Evolutionary conservation across 352 stramenopile genomes (phyloP).

Genomic region (Peronospora destructor): DNA sequence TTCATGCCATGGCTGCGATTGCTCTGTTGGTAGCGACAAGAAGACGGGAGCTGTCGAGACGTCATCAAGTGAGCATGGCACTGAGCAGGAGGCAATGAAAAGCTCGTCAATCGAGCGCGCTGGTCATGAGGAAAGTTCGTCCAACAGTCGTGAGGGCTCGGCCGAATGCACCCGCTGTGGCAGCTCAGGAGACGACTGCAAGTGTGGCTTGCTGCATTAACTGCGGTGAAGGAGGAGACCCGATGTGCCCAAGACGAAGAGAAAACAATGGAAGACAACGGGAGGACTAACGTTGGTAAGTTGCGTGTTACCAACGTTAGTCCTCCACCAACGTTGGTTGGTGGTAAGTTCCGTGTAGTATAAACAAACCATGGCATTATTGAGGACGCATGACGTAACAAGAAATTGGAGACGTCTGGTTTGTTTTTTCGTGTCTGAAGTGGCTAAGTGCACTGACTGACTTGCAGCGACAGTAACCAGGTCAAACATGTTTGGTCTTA

Average conservation of each 20-base stretch:
- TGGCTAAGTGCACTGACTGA: too few relatives aligned
- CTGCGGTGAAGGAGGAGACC: background rate
- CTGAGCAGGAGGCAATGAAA: background rate
- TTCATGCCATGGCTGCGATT: conserved; percentile 22
- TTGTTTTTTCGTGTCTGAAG: too few relatives aligned
- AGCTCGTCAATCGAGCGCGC: conserved; percentile 2
- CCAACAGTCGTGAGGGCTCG: background rate
- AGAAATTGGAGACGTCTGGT: too few relatives aligned
- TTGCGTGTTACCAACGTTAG: too few relatives aligned
- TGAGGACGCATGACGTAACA: too few relatives aligned
- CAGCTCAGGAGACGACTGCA: conserved; percentile 18
- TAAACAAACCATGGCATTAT: background rate
- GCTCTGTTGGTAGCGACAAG: conserved; percentile 10
- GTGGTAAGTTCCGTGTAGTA: background rate
- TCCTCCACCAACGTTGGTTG: too few relatives aligned
- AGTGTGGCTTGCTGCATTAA: conserved; percentile 28
- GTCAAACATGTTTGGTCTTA: too few relatives aligned
- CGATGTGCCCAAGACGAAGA: background rate
- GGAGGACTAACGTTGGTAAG: conserved; percentile 2
- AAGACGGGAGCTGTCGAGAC: conserved; percentile 3
- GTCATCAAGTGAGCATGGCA: background rate
- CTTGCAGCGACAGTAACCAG: too few relatives aligned
- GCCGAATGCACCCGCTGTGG: conserved; percentile 16
- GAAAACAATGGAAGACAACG: background rate
- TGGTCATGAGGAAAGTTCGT: background rate